These are phyloP conservation scores for Eucalyptus urophylla DNA, from an alignment of 345 rosid genomes.

Conservation along the genomic window DNA sequence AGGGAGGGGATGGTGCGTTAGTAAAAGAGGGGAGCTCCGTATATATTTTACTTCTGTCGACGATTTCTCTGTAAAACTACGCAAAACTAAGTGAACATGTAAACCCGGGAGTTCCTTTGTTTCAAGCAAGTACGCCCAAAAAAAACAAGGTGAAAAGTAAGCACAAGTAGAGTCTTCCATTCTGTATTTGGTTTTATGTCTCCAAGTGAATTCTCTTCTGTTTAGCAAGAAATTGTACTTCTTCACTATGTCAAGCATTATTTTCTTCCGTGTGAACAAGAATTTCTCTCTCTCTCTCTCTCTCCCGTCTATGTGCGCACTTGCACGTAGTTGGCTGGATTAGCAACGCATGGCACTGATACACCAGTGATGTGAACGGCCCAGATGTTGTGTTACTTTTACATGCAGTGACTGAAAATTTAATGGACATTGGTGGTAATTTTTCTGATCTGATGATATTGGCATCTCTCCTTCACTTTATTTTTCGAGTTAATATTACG, in stretches of 20 bases:
- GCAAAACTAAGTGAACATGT: background rate
- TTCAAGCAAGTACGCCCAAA: background rate
- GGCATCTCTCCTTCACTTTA: background rate
- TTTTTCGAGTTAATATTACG: accelerated
- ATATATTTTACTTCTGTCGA: background rate
- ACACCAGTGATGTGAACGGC: background rate
- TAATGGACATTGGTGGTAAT: background rate
- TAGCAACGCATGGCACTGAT: background rate
- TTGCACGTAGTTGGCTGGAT: background rate
- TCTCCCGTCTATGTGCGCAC: background rate
- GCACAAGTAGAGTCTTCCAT: background rate
- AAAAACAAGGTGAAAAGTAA: background rate
- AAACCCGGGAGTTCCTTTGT: background rate
- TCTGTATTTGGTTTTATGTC: background rate
- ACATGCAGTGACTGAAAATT: background rate
- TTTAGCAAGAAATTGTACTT: background rate
- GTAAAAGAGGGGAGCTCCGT: background rate
- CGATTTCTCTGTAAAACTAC: background rate
- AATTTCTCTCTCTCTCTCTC: background rate
- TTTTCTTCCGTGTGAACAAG: background rate
- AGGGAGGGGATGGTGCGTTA: background rate
- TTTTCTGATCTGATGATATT: accelerated
- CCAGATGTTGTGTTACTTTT: background rate
- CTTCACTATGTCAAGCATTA: background rate
- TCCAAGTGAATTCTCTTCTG: background rate